A percentile compares a stretch with the other conserved stretches of the same genome.
These are phyloP conservation scores for Talaromyces nanjingensis DNA, from an alignment of 495 filamentous ascomycete genomes.

Conservation along the genomic window DNA sequence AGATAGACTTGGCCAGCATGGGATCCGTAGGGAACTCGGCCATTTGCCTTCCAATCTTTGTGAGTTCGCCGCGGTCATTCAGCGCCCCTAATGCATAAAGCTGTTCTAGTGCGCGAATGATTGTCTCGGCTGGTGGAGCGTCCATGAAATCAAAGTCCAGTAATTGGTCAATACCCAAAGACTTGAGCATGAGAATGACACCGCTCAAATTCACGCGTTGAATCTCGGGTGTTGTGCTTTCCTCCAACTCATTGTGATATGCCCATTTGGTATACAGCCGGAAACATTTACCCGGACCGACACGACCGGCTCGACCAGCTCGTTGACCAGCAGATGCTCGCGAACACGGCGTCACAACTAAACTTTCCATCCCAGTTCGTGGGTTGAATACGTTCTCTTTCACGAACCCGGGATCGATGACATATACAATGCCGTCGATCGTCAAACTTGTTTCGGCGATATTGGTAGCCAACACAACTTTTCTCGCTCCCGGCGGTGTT, in stretches of 20 bases:
- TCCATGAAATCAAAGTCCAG: slow-evolving; percentile 97
- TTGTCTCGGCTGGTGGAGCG: slow-evolving; percentile 80
- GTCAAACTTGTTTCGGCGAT: slow-evolving; percentile 87
- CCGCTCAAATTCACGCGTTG: slow-evolving; percentile 82
- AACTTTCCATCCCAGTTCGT: slow-evolving; percentile 81
- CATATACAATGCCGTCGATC: slow-evolving; percentile 86
- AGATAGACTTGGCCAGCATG: slow-evolving; percentile 84
- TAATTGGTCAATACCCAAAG: slow-evolving; percentile 87
- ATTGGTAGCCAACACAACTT: slow-evolving; percentile 84
- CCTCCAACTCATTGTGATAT: slow-evolving; percentile 90
- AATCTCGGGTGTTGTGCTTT: slow-evolving; percentile 90
- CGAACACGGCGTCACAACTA: slow-evolving; percentile 88
- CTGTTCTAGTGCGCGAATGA: slow-evolving; percentile 86
- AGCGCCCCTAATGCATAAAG: slow-evolving; percentile 88
- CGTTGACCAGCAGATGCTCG: slow-evolving; percentile 93
- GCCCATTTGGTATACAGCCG: slow-evolving; percentile 92
- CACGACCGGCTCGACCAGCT: slow-evolving; percentile 85
- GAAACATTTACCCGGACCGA: slow-evolving; percentile 92
- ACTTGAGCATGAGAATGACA: slow-evolving; percentile 81
- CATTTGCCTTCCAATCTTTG: slow-evolving; percentile 91
- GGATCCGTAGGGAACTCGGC: slow-evolving; percentile 94
- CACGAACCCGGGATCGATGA: slow-evolving; percentile 87
- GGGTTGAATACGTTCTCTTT: slow-evolving; percentile 96
- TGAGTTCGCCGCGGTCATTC: slow-evolving; percentile 84
- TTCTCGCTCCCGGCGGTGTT: slow-evolving; percentile 70